These are phyloP conservation scores for Daedaleopsis nitida DNA, from an alignment of 768 basidiomycete genomes.

Conservation along the genomic window DNA sequence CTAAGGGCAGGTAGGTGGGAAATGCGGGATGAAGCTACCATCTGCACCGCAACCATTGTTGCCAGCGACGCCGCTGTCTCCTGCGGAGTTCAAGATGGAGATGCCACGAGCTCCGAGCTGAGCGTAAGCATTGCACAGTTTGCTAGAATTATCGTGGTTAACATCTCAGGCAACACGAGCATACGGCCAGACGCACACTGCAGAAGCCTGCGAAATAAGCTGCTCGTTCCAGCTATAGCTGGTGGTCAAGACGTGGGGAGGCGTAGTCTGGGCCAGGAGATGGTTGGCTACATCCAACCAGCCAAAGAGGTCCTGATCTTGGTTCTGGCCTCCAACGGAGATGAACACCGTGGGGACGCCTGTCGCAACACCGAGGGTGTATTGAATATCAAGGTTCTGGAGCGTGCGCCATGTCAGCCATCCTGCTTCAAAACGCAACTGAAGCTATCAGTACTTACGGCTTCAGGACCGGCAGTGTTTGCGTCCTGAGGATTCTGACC, in stretches of 20 bases:
- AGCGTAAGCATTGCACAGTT: conserved; percentile 64
- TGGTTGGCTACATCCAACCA: conserved; percentile 59
- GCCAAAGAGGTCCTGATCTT: conserved; percentile 26
- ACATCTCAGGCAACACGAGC: conserved; percentile 38
- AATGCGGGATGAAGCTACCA: conserved; percentile 51
- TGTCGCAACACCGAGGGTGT: conserved; percentile 39
- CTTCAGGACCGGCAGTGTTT: conserved; percentile 58
- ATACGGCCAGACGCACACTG: conserved; percentile 47
- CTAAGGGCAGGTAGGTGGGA: conserved; percentile 53
- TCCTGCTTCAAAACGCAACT: too few relatives aligned
- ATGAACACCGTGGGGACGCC: conserved; percentile 54
- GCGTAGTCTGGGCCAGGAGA: conserved; percentile 42
- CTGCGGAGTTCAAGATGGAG: conserved; percentile 64
- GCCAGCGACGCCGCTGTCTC: conserved; percentile 67
- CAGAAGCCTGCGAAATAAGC: conserved; percentile 59
- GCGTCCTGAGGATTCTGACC: conserved; percentile 48
- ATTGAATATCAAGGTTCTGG: conserved; percentile 31
- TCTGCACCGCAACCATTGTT: conserved; percentile 44
- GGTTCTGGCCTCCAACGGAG: conserved; percentile 39
- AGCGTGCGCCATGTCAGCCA: too few relatives aligned
- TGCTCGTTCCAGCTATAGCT: conserved; percentile 76
- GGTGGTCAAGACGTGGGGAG: conserved; percentile 65
- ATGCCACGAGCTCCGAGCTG: conserved; percentile 69
- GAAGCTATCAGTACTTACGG: too few relatives aligned
- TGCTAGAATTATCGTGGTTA: conserved; percentile 48